phyloP scores from a whole-genome alignment of 345 rosid genomes.

The Sisymbrium altissimum region DNA sequence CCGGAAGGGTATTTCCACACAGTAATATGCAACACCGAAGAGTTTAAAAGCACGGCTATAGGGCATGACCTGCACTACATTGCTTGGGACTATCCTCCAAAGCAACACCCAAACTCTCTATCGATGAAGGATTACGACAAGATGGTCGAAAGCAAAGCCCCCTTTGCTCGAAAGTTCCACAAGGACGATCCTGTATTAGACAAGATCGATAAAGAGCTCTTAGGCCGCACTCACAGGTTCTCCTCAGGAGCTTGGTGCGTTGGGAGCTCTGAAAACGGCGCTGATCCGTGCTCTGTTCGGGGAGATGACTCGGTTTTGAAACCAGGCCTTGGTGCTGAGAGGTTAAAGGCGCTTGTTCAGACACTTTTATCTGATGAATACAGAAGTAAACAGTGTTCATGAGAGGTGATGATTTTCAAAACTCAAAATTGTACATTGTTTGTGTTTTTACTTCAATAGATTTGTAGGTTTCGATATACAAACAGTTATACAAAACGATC shows the following conservation, averaged over 20 bases:
- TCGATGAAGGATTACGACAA: constrained; percentile 50
- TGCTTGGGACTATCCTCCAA: constrained; percentile 91
- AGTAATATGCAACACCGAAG: constrained; percentile 73
- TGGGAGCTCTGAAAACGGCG: constrained; percentile 26
- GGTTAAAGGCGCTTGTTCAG: constrained; percentile 52
- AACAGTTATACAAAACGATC: constrained; percentile 13
- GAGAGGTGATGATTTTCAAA: constrained; percentile 23
- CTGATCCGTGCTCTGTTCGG: constrained; percentile 2
- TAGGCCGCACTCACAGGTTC: constrained; percentile 53
- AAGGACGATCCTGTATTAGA: constrained; percentile 61
- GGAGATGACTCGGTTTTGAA: constrained; percentile 43
- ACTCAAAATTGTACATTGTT: constrained; percentile 23
- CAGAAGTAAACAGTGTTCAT: constrained; percentile 51
- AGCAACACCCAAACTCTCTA: constrained; percentile 88
- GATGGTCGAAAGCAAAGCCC: constrained; percentile 76
- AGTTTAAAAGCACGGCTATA: constrained; percentile 67
- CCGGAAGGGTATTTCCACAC: constrained; percentile 96
- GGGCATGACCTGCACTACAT: constrained; percentile 94
- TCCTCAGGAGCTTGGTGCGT: constrained; percentile 67
- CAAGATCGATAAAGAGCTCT: constrained; percentile 75
- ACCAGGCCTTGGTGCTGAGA: constrained; percentile 73
- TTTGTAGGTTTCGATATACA: background rate
- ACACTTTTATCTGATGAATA: constrained; percentile 55
- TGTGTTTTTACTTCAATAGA: constrained; percentile 23
- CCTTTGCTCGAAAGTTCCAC: constrained; percentile 84